Evolutionary conservation across 495 filamentous ascomycete species (phyloP), one percentile per base, ranked within the genome.

Genomic region (Penicillium ochrochloron): DNA sequence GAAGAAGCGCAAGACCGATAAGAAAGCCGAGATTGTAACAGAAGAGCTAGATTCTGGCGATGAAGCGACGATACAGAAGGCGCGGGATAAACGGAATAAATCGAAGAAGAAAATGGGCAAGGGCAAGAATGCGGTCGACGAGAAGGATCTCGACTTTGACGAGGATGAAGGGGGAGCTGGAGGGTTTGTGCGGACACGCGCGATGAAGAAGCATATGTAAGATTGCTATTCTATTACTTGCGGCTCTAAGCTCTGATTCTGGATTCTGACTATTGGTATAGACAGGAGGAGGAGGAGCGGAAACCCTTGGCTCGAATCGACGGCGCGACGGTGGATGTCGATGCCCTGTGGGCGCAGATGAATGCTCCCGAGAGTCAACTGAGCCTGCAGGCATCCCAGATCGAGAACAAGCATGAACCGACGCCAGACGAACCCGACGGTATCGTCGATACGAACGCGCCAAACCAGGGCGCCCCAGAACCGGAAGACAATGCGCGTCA

Each of bases 261-360:
- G 60, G 67, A 33, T 65, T 31, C n/a, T 44, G 48, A 37, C 34
- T 29, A 19, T 19, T 60, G 25, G 25, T 58, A 68, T 70, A 93
- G 88, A 73, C 84, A 87, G 65, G 82, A 85, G 74, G 27, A 63
- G 35, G 25, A 63, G 29, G 51, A 91, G 70, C 85, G 83, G 53
- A 88, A 86, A 78, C 75, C 84, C n/a, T 76, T 88, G 35, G 82
- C 85, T 8, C 82, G 77, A 58, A 86, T 82, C 46, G 88, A 88
- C 6, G 89, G 87, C 3, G 89, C 90, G 10, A 97, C 94, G 12
- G 79, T 95, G 53, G 91, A 99, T 71, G 91, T 99, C n/a, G 90
- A 98, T 63, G 87, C 87, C 12, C 69, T 98, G 17, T 99, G 95
- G 95, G 85, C 83, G 33, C 83, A 86, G 68, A 92, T 99, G 91